A percentile compares a stretch with the other conserved stretches of the same genome.
These are phyloP conservation scores for Fusarium scirpi DNA, from an alignment of 2,329 filamentous ascomycete genomes.

Conservation along the genomic window DNA sequence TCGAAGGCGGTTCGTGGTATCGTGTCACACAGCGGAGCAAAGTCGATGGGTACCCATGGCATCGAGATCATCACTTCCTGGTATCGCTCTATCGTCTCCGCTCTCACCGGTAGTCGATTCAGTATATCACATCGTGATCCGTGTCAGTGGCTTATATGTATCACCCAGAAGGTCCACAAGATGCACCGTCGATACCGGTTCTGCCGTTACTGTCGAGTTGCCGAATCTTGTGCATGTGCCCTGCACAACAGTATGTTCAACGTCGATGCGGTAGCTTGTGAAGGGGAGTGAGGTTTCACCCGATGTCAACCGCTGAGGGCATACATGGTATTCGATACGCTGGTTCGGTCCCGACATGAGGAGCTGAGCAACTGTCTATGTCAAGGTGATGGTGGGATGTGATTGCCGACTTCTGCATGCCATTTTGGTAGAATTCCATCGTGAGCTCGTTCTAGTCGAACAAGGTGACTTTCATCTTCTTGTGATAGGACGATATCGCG, in stretches of 20 bases:
- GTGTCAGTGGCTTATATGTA: background rate
- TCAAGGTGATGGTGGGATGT: background rate
- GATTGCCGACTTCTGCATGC: background rate
- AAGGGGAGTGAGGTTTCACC: constrained; percentile 17
- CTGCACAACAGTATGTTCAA: constrained; percentile 16
- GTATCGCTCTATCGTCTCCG: constrained; percentile 17
- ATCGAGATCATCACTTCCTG: constrained; percentile 32
- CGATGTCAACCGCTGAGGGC: background rate
- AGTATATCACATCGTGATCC: constrained; percentile 17
- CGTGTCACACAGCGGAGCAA: constrained; percentile 14
- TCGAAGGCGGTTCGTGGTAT: constrained; percentile 21
- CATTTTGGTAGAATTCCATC: accelerated
- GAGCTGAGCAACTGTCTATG: background rate
- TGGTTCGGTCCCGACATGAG: background rate
- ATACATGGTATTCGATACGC: background rate
- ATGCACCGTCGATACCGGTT: background rate
- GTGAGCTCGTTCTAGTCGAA: background rate
- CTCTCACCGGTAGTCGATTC: constrained; percentile 14
- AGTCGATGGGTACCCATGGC: constrained; percentile 28
- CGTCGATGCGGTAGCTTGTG: constrained; percentile 37
- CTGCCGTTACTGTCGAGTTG: constrained; percentile 2
- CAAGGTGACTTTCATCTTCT: accelerated
- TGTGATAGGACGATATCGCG: accelerated
- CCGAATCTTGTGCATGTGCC: constrained; percentile 29
- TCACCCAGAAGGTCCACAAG: background rate